These are phyloP conservation scores for Fusarium robinianum DNA, from an alignment of 2,329 filamentous ascomycete genomes.

Conservation along the genomic window DNA sequence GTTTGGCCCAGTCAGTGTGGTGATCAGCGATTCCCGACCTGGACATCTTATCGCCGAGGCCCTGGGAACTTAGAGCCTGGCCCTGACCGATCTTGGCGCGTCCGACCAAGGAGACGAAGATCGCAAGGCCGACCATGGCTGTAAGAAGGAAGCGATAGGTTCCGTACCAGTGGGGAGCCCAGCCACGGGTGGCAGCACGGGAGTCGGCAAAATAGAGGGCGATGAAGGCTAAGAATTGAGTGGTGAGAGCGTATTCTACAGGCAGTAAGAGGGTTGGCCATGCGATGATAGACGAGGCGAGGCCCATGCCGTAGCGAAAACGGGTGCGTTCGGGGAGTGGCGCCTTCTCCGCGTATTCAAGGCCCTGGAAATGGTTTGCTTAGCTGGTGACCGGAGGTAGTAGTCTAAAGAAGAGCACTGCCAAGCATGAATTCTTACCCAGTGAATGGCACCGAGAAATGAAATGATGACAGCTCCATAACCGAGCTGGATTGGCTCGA, in stretches of 20 bases:
- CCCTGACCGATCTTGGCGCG: conserved; percentile 70
- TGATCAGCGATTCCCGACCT: conserved; percentile 42
- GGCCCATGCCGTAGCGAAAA: conserved; percentile 81
- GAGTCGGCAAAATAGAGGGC: conserved; percentile 85
- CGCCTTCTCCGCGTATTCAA: conserved; percentile 78
- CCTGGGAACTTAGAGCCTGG: conserved; percentile 38
- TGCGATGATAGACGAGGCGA: conserved; percentile 77
- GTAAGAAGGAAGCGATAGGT: conserved; percentile 92
- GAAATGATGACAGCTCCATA: conserved; percentile 93
- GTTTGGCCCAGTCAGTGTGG: conserved; percentile 51
- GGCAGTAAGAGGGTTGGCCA: conserved; percentile 91
- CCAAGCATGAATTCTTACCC: conserved; percentile 51
- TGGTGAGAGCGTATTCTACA: conserved; percentile 80
- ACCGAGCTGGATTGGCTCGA: conserved; percentile 88
- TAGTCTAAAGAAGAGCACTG: fast-evolving
- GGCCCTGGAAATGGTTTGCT: conserved; percentile 51
- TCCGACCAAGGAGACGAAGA: conserved; percentile 79
- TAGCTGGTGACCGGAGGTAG: background rate
- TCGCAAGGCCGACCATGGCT: conserved; percentile 81
- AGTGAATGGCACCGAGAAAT: conserved; percentile 92
- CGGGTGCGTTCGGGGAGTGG: conserved; percentile 66
- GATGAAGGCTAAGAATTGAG: conserved; percentile 84
- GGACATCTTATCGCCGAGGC: conserved; percentile 47
- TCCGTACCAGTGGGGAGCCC: conserved; percentile 83
- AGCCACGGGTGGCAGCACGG: conserved; percentile 72